Percentiles rank a stretch among this genome's conserved stretches.
phyloP scores from a whole-genome alignment of 495 filamentous ascomycete genomes.

The Xylaria acuta region DNA sequence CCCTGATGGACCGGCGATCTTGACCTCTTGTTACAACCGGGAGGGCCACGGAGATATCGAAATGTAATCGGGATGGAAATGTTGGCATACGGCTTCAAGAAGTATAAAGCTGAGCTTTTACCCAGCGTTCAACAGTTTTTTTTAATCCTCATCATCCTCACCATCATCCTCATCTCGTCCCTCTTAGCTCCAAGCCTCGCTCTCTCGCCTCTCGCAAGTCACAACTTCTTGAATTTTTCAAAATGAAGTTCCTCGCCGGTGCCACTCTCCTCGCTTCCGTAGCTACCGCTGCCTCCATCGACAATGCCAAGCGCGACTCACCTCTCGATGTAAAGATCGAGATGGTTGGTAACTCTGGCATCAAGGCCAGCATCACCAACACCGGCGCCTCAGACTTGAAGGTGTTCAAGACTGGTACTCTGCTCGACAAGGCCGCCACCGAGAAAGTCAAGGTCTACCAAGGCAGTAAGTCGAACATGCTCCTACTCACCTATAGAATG shows the following conservation, averaged over 20 bases:
- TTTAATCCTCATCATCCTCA: background rate
- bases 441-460: conserved; percentile 65
- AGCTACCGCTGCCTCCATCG: conserved; percentile 52
- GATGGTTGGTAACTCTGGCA: conserved; percentile 59
- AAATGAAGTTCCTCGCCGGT: conserved; percentile 46
- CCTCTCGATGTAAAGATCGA: conserved; percentile 59
- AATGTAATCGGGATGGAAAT: background rate
- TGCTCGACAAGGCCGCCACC: conserved; percentile 62
- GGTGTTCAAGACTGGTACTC: conserved; percentile 66
- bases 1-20: conserved; percentile 12
- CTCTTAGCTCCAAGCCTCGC: background rate
- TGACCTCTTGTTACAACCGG: background rate
- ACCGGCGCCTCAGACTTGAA: conserved; percentile 58
- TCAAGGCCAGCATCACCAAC: conserved; percentile 68
- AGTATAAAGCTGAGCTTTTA: conserved; percentile 11
- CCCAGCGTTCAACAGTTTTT: background rate
- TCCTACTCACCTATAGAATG: background rate
- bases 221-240: conserved; percentile 18
- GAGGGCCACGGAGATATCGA: background rate
- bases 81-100: background rate
- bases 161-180: background rate
- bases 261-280: conserved; percentile 50
- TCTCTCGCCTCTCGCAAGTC: background rate
- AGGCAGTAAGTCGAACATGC: conserved; percentile 48
- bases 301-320: conserved; percentile 48